Evolutionary conservation across 768 basidiomycete genomes (phyloP), one percentile per base, ranked within the genome.

Genomic region (Hygrophoropsis aurantiaca): DNA sequence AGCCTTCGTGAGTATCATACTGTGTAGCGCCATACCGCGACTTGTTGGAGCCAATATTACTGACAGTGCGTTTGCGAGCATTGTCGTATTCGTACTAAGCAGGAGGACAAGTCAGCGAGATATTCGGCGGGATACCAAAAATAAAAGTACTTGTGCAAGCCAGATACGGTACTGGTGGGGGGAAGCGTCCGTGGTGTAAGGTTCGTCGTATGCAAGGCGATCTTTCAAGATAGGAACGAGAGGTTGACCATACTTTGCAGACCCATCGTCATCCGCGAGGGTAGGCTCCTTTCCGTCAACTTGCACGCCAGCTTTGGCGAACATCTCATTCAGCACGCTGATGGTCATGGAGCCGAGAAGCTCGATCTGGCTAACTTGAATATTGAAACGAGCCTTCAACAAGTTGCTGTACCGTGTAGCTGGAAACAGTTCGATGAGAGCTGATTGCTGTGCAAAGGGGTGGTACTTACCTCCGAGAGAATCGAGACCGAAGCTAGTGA

Each of bases 11-110:
- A 3, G 62, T 62, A 33, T 62, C 62, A 60, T 63, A 65, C 11
- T 64, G 62, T 19, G 62, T 65, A 18, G 64, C 63, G n/a, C 64
- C 60, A 16, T 60, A 60, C 33, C 64, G 64, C 37, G 60, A 58
- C 64, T 66, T 65, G 23, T 41, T 62, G 24, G 57, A 47, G 13
- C 63, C 59, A n/a, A 65, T 63, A 44, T 61, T 60, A 40, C 51
- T 62, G 15, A 57, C 54, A 10, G 54, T 36, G 20, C 64, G 61
- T 42, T 57, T 63, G 33, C 61, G 57, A 38, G 61, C 55, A 39
- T 65, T 65, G 38, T 65, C 61, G 19, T 36, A 56, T 23, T 65
- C 63, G 18, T 55, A 55, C 64, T 47, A 33, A n/a, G 26, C 6
- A 46, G n/a, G n/a, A n/a, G n/a, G n/a, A 15, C 9, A 19, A 15